Conservation (phyloP, 768 basidiomycete genomes). For the Sarcomyxa edulis region DNA sequence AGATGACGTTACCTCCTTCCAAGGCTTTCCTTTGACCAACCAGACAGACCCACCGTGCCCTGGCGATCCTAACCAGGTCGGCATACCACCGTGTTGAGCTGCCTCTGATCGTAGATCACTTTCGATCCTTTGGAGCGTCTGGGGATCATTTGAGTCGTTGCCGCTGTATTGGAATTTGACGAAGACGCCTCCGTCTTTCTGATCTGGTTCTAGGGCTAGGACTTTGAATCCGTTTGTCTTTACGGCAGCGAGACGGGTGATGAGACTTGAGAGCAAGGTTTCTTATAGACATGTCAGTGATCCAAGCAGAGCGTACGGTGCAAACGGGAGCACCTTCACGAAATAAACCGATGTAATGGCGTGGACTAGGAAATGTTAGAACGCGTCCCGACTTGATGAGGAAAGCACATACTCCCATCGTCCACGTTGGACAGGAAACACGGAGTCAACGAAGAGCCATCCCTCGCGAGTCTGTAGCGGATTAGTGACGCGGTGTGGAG, state of each 20-base stretch:
- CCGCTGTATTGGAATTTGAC: slow-evolving; percentile 62
- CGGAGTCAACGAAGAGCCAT: slow-evolving; percentile 71
- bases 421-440: slow-evolving; percentile 71
- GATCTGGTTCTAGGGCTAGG: slow-evolving; percentile 56
- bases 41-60: slow-evolving; percentile 55
- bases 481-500: too few species aligned
- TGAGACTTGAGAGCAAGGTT: slow-evolving; percentile 43
- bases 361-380: slow-evolving; percentile 38
- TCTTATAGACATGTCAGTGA: too few species aligned
- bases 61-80: slow-evolving; percentile 55
- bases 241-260: slow-evolving; percentile 43
- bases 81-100: slow-evolving; percentile 47
- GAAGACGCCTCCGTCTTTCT: slow-evolving; percentile 86
- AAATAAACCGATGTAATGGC: slow-evolving; percentile 57
- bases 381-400: slow-evolving; percentile 5
- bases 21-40: slow-evolving; percentile 75
- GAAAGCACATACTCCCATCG: slow-evolving; percentile 60
- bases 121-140: slow-evolving; percentile 43
- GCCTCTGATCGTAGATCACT: slow-evolving; percentile 37
- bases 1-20: slow-evolving; percentile 71
- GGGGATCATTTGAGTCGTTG: slow-evolving; percentile 22
- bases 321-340: slow-evolving; percentile 33
- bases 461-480: slow-evolving; percentile 35
- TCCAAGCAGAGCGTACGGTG: too few species aligned
- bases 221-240: slow-evolving; percentile 54